Percentiles rank a stretch among this genome's conserved stretches.
Evolutionary conservation across 495 filamentous ascomycete genomes (phyloP).

Genomic region (Penicillium chermesinum): DNA sequence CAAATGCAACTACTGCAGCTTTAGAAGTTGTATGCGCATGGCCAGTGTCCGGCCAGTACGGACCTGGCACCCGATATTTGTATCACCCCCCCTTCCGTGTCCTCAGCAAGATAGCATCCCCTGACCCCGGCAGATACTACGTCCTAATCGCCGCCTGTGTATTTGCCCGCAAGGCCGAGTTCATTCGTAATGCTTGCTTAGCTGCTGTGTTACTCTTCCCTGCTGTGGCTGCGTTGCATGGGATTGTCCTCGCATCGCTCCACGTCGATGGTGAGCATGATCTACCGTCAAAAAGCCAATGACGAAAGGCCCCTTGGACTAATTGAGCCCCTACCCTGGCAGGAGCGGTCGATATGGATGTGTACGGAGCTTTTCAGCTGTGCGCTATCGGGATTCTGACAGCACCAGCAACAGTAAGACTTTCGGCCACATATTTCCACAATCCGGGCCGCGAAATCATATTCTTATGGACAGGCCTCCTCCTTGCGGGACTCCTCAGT

Average conservation of each 20-base stretch:
- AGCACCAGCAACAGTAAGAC: slow-evolving; percentile 50
- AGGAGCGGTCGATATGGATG: slow-evolving; percentile 60
- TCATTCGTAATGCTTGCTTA: slow-evolving; percentile 53
- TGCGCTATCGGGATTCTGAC: slow-evolving; percentile 58
- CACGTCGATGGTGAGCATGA: slow-evolving; percentile 46
- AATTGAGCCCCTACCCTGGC: not conserved
- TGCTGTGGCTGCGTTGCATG: slow-evolving; percentile 56
- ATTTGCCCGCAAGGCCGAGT: slow-evolving; percentile 51
- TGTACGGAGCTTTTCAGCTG: slow-evolving; percentile 59
- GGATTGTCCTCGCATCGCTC: slow-evolving; percentile 49
- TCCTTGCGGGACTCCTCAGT: slow-evolving; percentile 53
- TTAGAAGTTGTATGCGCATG: slow-evolving; percentile 54
- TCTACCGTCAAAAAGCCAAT: not conserved
- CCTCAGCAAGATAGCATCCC: not conserved
- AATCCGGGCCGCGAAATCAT: slow-evolving; percentile 56
- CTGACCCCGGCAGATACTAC: slow-evolving; percentile 47
- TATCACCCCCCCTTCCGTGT: slow-evolving; percentile 28
- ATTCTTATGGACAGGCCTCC: slow-evolving; percentile 54
- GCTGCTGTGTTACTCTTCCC: slow-evolving; percentile 58
- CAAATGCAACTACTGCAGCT: slow-evolving; percentile 17
- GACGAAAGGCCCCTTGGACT: not conserved
- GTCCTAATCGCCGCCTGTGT: slow-evolving; percentile 53
- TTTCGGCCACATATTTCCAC: slow-evolving; percentile 56
- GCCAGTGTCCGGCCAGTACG: slow-evolving; percentile 59
- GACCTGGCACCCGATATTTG: slow-evolving; percentile 50